Evolutionary conservation across 352 stramenopile species (phyloP).

Genomic region (Phytopythium boreale): DNA sequence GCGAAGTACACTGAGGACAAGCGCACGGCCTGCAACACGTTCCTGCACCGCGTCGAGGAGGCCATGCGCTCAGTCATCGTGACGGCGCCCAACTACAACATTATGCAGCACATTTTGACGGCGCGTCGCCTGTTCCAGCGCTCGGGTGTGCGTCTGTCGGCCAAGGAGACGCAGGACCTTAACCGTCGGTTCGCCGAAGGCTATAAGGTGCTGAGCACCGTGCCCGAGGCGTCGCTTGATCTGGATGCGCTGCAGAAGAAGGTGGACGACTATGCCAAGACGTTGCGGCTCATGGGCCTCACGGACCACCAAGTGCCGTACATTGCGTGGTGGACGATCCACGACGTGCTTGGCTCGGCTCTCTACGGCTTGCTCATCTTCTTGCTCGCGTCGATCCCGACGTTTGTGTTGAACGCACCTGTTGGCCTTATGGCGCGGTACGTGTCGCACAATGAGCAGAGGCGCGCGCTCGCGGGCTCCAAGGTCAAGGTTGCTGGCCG

Average conservation of each 20-base stretch:
- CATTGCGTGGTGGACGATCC: constrained; percentile 85
- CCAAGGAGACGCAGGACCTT: constrained; percentile 91
- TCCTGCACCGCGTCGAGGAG: constrained; percentile 81
- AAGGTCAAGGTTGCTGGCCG: constrained; percentile 90
- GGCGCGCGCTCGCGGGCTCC: constrained; percentile 81
- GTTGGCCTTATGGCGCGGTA: constrained; percentile 86
- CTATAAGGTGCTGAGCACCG: constrained; percentile 79
- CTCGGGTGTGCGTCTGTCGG: constrained; percentile 76
- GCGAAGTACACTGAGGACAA: constrained; percentile 89
- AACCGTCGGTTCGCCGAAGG: constrained; percentile 90
- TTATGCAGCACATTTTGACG: constrained; percentile 94
- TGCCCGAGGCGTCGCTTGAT: constrained; percentile 61
- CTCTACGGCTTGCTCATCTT: constrained; percentile 85
- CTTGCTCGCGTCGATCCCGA: constrained; percentile 87
- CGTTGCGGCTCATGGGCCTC: constrained; percentile 83
- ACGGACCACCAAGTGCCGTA: constrained; percentile 91
- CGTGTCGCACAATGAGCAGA: constrained; percentile 69
- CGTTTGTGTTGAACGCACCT: constrained; percentile 89
- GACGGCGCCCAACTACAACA: constrained; percentile 96
- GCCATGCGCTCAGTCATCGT: constrained; percentile 94
- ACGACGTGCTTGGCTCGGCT: constrained; percentile 88
- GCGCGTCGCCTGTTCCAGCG: constrained; percentile 94
- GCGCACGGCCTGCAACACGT: constrained; percentile 73
- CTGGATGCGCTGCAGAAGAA: constrained; percentile 61
- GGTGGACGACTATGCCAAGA: constrained; percentile 85